Conservation (phyloP, 306 rosid genomes). For the Begonia fuchsioides region DNA sequence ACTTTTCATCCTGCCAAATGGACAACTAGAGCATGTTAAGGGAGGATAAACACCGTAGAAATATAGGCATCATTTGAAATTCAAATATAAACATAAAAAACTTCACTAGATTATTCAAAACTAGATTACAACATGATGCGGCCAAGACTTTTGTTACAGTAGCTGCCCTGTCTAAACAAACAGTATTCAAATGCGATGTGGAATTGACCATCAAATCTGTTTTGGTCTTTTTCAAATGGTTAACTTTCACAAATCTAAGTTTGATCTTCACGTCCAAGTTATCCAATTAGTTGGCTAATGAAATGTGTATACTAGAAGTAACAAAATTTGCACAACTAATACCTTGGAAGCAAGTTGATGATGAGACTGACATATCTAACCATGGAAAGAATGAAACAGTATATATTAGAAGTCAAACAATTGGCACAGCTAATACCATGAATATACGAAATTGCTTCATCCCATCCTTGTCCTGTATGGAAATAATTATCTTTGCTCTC, state of each 20-base stretch:
- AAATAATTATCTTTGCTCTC: constrained; percentile 56
- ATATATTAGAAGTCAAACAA: no score
- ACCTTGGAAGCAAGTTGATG: no score
- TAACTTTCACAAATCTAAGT: neutral
- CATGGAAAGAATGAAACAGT: no score
- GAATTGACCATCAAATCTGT: neutral
- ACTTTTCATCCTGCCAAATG: constrained; percentile 58
- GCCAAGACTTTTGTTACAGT: neutral
- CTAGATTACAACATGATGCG: neutral
- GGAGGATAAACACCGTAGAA: neutral
- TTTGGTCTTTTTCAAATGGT: neutral
- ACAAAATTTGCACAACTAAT: no score
- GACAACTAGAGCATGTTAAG: neutral
- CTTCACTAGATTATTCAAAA: neutral
- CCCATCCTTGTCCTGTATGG: constrained; percentile 62
- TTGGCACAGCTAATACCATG: constrained; percentile 42
- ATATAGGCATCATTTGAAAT: no score
- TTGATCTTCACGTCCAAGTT: no score
- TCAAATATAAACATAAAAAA: no score
- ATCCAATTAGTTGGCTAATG: neutral
- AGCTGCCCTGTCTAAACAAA: neutral
- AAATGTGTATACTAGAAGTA: neutral
- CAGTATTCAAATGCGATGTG: neutral
- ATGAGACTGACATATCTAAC: no score
- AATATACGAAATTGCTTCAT: constrained; percentile 56